A percentile compares a stretch with the other conserved stretches of the same genome.
These are phyloP conservation scores for Exophiala xenobiotica DNA, from an alignment of 2,329 filamentous ascomycete genomes.

Conservation along the genomic window DNA sequence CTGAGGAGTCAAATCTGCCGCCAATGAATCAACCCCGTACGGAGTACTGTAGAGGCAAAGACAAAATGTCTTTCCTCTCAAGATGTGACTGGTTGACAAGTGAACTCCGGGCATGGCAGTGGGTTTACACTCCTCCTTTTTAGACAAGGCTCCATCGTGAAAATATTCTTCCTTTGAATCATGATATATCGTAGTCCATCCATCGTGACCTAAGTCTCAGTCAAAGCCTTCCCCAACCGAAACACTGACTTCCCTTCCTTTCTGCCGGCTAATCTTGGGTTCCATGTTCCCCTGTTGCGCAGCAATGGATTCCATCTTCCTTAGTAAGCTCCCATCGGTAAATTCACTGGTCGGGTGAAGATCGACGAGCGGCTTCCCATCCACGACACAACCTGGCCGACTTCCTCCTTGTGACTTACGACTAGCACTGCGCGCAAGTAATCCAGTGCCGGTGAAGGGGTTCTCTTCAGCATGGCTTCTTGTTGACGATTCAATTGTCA, in stretches of 20 bases:
- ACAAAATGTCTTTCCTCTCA: no score
- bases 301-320: slow-evolving; percentile 34
- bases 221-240: slow-evolving; percentile 16
- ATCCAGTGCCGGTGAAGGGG: slow-evolving; percentile 27
- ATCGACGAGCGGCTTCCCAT: slow-evolving; percentile 44
- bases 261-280: slow-evolving; percentile 25
- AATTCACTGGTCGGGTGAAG: slow-evolving; percentile 43
- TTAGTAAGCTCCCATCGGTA: slow-evolving; percentile 46
- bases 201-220: neutral
- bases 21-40: no score
- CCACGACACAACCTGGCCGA: slow-evolving; percentile 14
- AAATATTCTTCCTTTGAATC: neutral
- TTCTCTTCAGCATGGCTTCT: slow-evolving; percentile 6
- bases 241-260: slow-evolving; percentile 21
- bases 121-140: no score
- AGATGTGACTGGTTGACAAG: no score
- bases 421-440: slow-evolving; percentile 27
- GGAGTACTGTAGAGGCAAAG: no score
- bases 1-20: no score
- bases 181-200: neutral
- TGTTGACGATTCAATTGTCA: slow-evolving; percentile 7
- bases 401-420: slow-evolving; percentile 19
- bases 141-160: neutral
- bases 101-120: no score
- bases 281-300: slow-evolving; percentile 10